Evolutionary conservation across 768 basidiomycete species (phyloP), one percentile per base, ranked within the genome.

Genomic region (Lenzites betulinus): DNA sequence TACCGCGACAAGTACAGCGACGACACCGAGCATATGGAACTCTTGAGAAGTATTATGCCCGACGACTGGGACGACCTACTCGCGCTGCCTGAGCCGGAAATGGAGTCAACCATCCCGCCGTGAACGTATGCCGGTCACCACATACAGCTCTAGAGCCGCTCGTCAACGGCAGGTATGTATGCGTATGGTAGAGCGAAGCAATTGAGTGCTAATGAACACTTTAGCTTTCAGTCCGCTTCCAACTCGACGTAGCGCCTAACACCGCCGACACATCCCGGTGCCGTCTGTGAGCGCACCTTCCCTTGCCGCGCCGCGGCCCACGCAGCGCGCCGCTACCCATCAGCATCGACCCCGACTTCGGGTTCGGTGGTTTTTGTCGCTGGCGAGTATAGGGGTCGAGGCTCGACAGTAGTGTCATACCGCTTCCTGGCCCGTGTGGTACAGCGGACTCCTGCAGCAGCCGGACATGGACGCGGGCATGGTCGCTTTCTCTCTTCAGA

Each of bases 1-100:
- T 63, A 56, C 46, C 50, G 49, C 36, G 57, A 49, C 47, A 58
- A 51, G 57, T 63, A 63, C 16, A 20, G 11, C 11, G 56, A 58
- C 23, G 39, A 53, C 23, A 33, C n/a, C 12, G 56, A 48, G 3
- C 57, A 44, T 1, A 58, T 58, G 62, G 46, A 13, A 7, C 51
- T 30, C 16, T 56, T 63, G 7, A 33, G 47, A 25, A 50, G 52
- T 33, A 52, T 58, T 33, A 58, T 63, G 55, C 46, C 33, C 9
- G 51, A 56, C 11, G 51, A 63, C 12, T 63, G 62, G 62, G 52
- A 50, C n/a, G 39, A 30, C 25, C 54, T 63, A 51, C 44, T 63
- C 5, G 56, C 62, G 11, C 47, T 54, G 18, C 49, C 48, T 11
- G 20, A 42, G 39, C 56, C 38, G 13, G 39, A 58, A 22, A 3